Evolutionary conservation across 305 asterid genomes (phyloP).

Genomic region (Stenogyne calaminthoides): DNA sequence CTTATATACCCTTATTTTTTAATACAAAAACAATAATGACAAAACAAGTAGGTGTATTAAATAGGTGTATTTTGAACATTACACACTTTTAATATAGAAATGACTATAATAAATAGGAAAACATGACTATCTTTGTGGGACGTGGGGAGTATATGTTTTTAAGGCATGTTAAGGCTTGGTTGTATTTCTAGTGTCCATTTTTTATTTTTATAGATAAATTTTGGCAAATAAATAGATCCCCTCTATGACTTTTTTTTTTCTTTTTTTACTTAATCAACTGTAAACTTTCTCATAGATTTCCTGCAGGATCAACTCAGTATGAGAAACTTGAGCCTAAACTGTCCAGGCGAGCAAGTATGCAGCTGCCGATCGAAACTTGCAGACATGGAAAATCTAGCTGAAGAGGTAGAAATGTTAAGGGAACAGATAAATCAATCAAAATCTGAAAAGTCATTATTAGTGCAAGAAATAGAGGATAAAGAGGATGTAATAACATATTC

Average conservation of each 20-base stretch:
- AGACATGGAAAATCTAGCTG: constrained; percentile 46
- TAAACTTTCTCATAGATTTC: constrained; percentile 60
- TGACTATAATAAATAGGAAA: too few relatives aligned
- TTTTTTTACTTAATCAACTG: constrained; percentile 27
- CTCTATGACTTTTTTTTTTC: constrained; percentile 1
- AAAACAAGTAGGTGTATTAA: too few relatives aligned
- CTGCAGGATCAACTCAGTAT: constrained; percentile 84
- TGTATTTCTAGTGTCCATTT: constrained; percentile 4
- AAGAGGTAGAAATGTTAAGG: constrained; percentile 54
- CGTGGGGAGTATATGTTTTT: neutral
- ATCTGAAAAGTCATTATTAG: constrained; percentile 47
- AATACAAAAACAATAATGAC: too few relatives aligned
- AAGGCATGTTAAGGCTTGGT: neutral
- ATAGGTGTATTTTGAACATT: too few relatives aligned
- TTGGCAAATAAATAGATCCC: neutral
- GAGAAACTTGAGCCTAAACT: constrained; percentile 55
- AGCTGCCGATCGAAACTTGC: constrained; percentile 56
- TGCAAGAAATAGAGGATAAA: constrained; percentile 60
- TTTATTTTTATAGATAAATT: neutral
- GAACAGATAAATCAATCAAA: constrained; percentile 53
- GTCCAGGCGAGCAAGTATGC: constrained; percentile 51
- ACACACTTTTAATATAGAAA: too few relatives aligned
- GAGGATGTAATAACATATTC: constrained; percentile 49
- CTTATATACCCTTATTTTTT: too few relatives aligned
- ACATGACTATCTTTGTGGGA: too few relatives aligned